A percentile compares a stretch with the other conserved stretches of the same genome.
phyloP scores from a whole-genome alignment of 2,329 filamentous ascomycete genomes.

The Cadophora sp. region DNA sequence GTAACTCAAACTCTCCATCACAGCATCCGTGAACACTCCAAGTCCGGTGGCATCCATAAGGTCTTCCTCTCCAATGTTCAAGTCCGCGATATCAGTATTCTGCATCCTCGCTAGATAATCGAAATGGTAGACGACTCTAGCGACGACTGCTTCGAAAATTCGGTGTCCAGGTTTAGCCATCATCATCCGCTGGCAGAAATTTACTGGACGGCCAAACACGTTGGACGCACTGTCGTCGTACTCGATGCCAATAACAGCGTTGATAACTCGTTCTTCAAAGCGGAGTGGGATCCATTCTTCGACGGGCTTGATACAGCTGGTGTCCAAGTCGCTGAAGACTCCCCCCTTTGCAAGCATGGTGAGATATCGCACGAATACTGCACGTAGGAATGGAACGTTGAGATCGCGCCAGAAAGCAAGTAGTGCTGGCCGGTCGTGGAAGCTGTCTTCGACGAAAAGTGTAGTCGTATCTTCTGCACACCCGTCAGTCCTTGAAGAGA shows the following conservation, averaged over 20 bases:
- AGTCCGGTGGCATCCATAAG: conserved; percentile 10
- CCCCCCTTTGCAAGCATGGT: conserved; percentile 11
- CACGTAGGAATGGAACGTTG: conserved; percentile 2
- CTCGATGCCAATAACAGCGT: conserved; percentile 11
- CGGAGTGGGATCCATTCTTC: conserved; percentile 8
- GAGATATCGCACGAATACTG: conserved; percentile 17
- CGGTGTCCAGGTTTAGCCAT: conserved; percentile 12
- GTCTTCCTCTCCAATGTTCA: conserved; percentile 3
- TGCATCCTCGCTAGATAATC: not conserved
- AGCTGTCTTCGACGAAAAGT: conserved; percentile 5
- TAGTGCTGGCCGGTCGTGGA: not conserved
- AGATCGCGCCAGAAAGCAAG: conserved; percentile 2
- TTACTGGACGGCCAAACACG: not conserved
- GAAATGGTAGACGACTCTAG: not conserved
- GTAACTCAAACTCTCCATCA: conserved; percentile 13
- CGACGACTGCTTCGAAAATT: conserved; percentile 10
- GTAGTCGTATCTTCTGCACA: conserved; percentile 5
- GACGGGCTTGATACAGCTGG: conserved; percentile 5
- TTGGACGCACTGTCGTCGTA: conserved; percentile 13
- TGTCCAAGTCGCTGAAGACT: conserved; percentile 14
- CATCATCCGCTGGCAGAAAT: conserved; percentile 15
- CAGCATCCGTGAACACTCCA: conserved; percentile 8
- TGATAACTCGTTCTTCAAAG: not conserved
- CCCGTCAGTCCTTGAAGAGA: not conserved
- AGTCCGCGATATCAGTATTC: conserved; percentile 3